phyloP scores from a whole-genome alignment of 768 basidiomycete genomes.

The Lactarius pseudohatsudake region DNA sequence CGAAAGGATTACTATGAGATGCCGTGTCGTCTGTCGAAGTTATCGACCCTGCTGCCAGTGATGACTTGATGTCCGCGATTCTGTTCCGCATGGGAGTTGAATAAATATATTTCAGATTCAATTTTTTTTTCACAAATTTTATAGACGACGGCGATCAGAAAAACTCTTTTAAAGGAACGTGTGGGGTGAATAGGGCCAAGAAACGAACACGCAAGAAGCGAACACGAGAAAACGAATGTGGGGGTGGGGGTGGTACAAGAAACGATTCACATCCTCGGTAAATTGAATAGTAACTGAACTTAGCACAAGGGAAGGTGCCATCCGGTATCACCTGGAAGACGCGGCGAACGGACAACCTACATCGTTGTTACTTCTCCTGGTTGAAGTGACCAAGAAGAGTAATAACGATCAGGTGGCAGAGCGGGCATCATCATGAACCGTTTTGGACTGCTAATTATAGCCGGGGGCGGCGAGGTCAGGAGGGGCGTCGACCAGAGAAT shows the following conservation, averaged over 20 bases:
- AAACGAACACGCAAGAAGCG: no score
- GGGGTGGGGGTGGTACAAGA: neutral
- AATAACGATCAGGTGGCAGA: neutral
- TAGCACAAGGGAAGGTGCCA: neutral
- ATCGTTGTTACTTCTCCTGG: neutral
- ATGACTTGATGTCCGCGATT: no score
- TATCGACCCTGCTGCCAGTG: no score
- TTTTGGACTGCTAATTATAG: neutral
- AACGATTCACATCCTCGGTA: neutral
- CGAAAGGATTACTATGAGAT: no score
- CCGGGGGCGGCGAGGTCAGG: neutral
- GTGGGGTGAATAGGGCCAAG: no score
- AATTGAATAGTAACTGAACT: neutral
- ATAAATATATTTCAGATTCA: no score
- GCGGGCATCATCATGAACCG: neutral
- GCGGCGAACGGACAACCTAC: neutral
- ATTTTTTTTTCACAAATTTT: no score
- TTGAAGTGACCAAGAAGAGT: neutral
- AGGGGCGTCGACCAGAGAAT: neutral
- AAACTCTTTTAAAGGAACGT: no score
- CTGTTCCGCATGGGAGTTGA: no score
- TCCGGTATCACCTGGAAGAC: neutral
- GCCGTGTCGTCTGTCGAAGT: no score
- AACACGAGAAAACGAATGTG: neutral
- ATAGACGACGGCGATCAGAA: no score